Evolutionary conservation across 495 filamentous ascomycete species (phyloP).

Genomic region (Aspergillus ellipticus): DNA sequence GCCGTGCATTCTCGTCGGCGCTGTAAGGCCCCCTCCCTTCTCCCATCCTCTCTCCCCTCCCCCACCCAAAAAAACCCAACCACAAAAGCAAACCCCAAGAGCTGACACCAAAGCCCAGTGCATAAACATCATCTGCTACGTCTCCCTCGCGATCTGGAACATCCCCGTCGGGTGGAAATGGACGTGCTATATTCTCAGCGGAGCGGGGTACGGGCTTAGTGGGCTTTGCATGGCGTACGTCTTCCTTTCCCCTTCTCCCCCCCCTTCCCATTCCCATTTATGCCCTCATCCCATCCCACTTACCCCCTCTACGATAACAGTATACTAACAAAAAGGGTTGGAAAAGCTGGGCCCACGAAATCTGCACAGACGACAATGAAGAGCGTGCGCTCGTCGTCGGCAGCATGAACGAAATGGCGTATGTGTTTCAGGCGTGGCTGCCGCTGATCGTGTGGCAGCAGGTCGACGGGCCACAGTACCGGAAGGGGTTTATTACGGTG

Average conservation of each 20-base stretch:
- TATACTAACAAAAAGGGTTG: constrained; percentile 2
- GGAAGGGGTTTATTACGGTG: constrained; percentile 45
- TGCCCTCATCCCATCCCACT: too few species aligned
- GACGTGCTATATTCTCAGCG: constrained; percentile 39
- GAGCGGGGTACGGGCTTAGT: constrained; percentile 36
- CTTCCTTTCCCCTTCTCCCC: neutral
- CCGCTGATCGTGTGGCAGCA: constrained; percentile 50
- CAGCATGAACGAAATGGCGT: constrained; percentile 49
- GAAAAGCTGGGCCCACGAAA: constrained; percentile 47
- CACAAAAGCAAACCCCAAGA: neutral
- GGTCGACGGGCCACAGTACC: constrained; percentile 46
- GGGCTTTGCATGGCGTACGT: constrained; percentile 43
- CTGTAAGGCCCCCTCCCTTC: constrained; percentile 21
- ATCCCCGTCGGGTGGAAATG: constrained; percentile 44
- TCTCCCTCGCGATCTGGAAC: constrained; percentile 41
- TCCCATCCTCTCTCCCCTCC: neutral
- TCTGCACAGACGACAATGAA: constrained; percentile 49
- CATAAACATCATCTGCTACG: constrained; percentile 37
- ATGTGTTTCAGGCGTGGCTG: constrained; percentile 48
- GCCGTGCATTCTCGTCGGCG: constrained; percentile 52
- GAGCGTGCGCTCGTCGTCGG: constrained; percentile 47
- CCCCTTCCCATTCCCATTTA: neutral
- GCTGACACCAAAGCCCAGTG: constrained; percentile 18
- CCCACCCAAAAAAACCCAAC: neutral
- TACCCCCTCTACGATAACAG: too few species aligned